Percentiles rank a stretch among this genome's conserved stretches.
Evolutionary conservation across 306 rosid species (phyloP).

Genomic region (Lotus japonicus): DNA sequence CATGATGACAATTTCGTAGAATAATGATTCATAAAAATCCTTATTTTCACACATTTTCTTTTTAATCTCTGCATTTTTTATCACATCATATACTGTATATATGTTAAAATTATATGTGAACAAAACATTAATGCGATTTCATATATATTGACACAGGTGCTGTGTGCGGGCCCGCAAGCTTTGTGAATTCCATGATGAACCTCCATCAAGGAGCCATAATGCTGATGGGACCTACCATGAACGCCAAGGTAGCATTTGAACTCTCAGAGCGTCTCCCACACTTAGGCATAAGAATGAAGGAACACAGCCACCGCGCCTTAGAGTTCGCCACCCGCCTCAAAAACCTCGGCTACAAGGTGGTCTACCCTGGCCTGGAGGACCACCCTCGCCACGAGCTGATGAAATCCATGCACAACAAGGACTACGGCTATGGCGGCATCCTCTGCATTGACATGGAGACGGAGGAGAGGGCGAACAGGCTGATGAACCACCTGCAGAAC

Average conservation of each 20-base stretch:
- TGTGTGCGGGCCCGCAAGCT: slow-evolving; percentile 67
- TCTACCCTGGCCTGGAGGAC: slow-evolving; percentile 78
- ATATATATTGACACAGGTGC: slow-evolving; percentile 73
- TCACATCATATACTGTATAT: no score
- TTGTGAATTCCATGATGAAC: slow-evolving; percentile 91
- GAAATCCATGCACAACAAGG: slow-evolving; percentile 53
- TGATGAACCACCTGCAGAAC: slow-evolving; percentile 71
- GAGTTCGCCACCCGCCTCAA: slow-evolving; percentile 52
- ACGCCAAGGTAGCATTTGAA: slow-evolving; percentile 85
- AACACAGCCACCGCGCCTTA: slow-evolving; percentile 62
- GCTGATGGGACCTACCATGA: slow-evolving; percentile 95
- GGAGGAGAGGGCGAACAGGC: slow-evolving; percentile 65
- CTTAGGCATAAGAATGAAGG: slow-evolving; percentile 67
- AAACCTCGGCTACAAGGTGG: slow-evolving; percentile 55
- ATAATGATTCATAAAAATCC: no score
- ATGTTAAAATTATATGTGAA: no score
- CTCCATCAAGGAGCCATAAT: slow-evolving; percentile 84
- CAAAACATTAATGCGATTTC: no score
- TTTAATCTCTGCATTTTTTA: no score
- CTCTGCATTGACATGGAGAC: slow-evolving; percentile 86
- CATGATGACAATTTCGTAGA: no score
- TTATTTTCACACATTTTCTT: no score
- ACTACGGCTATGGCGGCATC: slow-evolving; percentile 77
- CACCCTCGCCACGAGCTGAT: slow-evolving; percentile 64
- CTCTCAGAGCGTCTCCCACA: slow-evolving; percentile 86